phyloP scores from a whole-genome alignment of 2,329 filamentous ascomycete species.

The Trichoderma gracile region DNA sequence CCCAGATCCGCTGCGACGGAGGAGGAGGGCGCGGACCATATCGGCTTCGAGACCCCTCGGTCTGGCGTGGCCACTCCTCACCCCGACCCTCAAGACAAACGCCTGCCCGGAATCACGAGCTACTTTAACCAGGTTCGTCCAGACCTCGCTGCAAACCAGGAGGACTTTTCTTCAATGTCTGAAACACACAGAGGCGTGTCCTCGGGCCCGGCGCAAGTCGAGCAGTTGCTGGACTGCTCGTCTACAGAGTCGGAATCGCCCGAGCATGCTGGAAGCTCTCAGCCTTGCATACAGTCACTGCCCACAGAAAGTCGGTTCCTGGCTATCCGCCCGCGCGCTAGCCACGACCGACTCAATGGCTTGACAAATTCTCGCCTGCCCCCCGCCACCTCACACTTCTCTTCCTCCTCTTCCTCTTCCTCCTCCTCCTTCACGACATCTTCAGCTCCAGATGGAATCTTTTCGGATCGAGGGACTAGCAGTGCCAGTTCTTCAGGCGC shows the following conservation, averaged over 20 bases:
- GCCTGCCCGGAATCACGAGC: conserved; percentile 92
- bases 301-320: conserved; percentile 27
- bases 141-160: conserved; percentile 62
- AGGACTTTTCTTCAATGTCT: conserved; percentile 42
- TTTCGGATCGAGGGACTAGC: conserved; percentile 32
- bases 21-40: conserved; percentile 73
- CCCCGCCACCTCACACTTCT: conserved; percentile 55
- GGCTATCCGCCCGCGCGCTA: conserved; percentile 21
- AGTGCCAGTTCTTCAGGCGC: conserved; percentile 31
- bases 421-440: conserved; percentile 39
- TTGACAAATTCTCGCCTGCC: conserved; percentile 45
- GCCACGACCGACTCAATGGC: conserved; percentile 25
- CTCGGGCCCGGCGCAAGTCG: conserved; percentile 30
- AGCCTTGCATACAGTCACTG: conserved; percentile 30
- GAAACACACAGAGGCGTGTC: conserved; percentile 39
- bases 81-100: conserved; percentile 91
- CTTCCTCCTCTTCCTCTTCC: conserved; percentile 40
- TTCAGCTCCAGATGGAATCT: conserved; percentile 34
- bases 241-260: conserved; percentile 37
- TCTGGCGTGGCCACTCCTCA: conserved; percentile 91
- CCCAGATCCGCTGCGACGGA: conserved; percentile 59
- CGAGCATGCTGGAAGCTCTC: conserved; percentile 33
- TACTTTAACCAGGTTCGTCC: conserved; percentile 99
- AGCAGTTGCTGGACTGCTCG: conserved; percentile 35
- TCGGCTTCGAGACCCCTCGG: conserved; percentile 82